Evolutionary conservation across 2,329 filamentous ascomycete genomes (phyloP).

Genomic region (Aspergillus calidoustus): DNA sequence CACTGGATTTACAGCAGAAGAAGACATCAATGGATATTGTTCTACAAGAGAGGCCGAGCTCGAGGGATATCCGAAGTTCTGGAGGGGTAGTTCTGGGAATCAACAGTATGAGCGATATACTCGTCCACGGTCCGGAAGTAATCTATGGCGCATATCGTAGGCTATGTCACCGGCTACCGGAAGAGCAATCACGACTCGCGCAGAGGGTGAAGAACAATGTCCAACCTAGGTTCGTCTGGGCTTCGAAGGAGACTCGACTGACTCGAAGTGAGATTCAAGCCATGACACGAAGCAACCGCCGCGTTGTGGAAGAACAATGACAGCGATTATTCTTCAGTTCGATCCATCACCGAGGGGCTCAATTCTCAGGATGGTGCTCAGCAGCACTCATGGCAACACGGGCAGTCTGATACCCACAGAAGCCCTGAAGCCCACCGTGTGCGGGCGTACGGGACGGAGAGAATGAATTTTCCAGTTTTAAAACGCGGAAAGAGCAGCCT

Average conservation of each 20-base stretch:
- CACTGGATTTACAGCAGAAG: not conserved
- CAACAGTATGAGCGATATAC: not conserved
- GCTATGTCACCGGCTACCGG: not conserved
- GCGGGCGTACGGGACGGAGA: conserved; percentile 29
- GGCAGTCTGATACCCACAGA: conserved; percentile 30
- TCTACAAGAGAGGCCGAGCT: not conserved
- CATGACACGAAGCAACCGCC: not conserved
- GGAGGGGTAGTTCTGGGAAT: not conserved
- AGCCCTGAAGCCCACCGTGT: conserved; percentile 31
- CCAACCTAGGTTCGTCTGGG: not conserved
- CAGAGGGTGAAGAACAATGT: not conserved
- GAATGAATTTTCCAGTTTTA: conserved; percentile 9
- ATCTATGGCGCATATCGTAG: not conserved
- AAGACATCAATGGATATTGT: not conserved
- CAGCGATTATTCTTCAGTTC: not conserved
- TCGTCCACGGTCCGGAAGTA: not conserved
- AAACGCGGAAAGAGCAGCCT: conserved; percentile 13
- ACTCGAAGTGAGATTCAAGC: not conserved
- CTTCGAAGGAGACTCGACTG: not conserved
- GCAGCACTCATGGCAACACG: conserved; percentile 18
- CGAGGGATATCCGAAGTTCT: not conserved
- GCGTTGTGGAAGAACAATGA: not conserved
- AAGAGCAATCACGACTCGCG: not conserved
- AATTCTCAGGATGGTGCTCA: conserved; percentile 1
- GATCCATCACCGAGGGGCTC: not conserved